Conservation (phyloP, 768 basidiomycete genomes). For the Russula sp. region DNA sequence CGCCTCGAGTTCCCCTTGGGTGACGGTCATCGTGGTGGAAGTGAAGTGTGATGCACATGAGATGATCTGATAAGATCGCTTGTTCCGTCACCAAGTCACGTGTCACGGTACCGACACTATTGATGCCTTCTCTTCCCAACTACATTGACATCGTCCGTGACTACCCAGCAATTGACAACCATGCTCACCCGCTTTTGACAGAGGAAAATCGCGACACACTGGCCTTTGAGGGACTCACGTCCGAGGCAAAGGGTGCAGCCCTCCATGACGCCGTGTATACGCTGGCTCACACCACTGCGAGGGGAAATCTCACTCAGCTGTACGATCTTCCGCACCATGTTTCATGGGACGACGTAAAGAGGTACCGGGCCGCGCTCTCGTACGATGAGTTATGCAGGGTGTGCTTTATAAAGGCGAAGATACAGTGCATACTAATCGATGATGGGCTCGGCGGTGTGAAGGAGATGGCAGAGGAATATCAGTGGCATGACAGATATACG, state of each 20-base stretch:
- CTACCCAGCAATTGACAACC: slow-evolving; percentile 72
- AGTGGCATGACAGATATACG: slow-evolving; percentile 65
- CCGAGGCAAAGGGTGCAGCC: slow-evolving; percentile 61
- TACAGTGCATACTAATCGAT: slow-evolving; percentile 68
- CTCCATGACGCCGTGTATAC: slow-evolving; percentile 52
- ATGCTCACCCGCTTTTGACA: slow-evolving; percentile 68
- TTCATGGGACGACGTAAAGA: slow-evolving; percentile 62
- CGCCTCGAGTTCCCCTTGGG: slow-evolving; percentile 52
- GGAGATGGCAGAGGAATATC: slow-evolving; percentile 44
- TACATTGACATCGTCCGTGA: slow-evolving; percentile 22
- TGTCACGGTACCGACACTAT: too few species aligned
- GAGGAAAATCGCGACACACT: slow-evolving; percentile 44
- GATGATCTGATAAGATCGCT: slow-evolving; percentile 28
- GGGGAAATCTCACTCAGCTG: slow-evolving; percentile 51
- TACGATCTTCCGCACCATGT: slow-evolving; percentile 41
- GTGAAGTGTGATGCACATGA: background rate
- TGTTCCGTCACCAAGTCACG: background rate
- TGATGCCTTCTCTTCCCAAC: slow-evolving; percentile 11
- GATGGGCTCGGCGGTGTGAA: slow-evolving; percentile 59
- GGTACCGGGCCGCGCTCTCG: slow-evolving; percentile 41
- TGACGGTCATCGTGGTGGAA: slow-evolving; percentile 54
- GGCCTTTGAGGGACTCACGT: slow-evolving; percentile 62
- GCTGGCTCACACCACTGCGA: slow-evolving; percentile 58
- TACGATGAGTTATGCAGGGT: slow-evolving; percentile 58
- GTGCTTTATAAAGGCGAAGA: slow-evolving; percentile 55